These are phyloP conservation scores for Wickerhamiella pararugosa DNA, from an alignment of 1,139 yeast species.

Conservation along the genomic window DNA sequence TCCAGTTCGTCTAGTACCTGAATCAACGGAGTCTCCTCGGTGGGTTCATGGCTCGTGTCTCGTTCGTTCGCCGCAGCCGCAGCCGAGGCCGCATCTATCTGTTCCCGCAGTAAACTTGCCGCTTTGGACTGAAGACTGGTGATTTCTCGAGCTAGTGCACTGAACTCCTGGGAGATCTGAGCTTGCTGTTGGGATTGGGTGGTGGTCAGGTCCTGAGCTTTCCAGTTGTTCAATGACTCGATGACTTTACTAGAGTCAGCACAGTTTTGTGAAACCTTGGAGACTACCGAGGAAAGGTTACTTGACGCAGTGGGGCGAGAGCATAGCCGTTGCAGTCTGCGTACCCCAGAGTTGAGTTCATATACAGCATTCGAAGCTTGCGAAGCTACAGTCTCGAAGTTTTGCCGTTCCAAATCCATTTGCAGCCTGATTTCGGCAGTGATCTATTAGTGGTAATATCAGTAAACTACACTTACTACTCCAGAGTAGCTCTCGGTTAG, in stretches of 20 bases:
- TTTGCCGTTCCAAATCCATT: slow-evolving; percentile 13
- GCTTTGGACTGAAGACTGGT: slow-evolving; percentile 5
- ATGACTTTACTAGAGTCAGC: slow-evolving; percentile 1
- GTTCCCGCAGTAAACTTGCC: neutral
- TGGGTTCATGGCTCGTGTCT: neutral
- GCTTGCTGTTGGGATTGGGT: slow-evolving; percentile 2
- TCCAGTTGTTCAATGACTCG: neutral
- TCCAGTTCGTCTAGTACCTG: slow-evolving; percentile 28
- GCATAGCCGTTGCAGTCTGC: slow-evolving; percentile 4
- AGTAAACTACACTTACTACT: too few species aligned
- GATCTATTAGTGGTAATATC: too few species aligned
- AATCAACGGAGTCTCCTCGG: slow-evolving; percentile 6
- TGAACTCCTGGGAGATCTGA: slow-evolving; percentile 2
- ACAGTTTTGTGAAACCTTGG: slow-evolving; percentile 3
- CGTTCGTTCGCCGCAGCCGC: neutral
- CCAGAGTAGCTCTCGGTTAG: too few species aligned
- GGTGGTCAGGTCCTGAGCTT: neutral
- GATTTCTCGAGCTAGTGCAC: slow-evolving; percentile 2
- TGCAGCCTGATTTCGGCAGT: too few species aligned
- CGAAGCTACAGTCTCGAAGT: slow-evolving; percentile 9
- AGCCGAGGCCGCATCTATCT: neutral
- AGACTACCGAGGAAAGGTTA: slow-evolving; percentile 2
- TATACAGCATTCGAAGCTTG: slow-evolving; percentile 14
- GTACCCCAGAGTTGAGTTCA: slow-evolving; percentile 13
- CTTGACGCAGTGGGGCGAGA: neutral